phyloP scores from a whole-genome alignment of 192 early-diverging fungal species.

The Entomortierella parvispora region DNA sequence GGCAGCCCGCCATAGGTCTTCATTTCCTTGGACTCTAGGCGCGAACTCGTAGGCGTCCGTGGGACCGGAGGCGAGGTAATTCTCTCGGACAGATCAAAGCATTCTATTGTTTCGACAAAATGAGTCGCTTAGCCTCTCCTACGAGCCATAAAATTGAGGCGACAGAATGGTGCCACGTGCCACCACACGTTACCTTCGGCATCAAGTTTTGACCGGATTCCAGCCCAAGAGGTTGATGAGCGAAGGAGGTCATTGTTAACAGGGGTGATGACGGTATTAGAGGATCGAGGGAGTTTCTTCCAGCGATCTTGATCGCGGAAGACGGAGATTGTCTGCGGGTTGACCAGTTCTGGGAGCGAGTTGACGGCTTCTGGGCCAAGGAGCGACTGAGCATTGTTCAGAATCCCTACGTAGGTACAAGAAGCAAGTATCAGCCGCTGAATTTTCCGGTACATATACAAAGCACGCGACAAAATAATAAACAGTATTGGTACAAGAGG shows the following conservation, averaged over 20 bases:
- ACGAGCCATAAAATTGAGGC: not conserved
- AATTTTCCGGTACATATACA: not conserved
- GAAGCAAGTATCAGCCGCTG: not conserved
- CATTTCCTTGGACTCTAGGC: slow-evolving; percentile 55
- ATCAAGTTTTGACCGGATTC: slow-evolving; percentile 42
- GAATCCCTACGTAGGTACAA: slow-evolving; percentile 27
- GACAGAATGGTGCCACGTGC: not conserved
- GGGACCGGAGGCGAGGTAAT: slow-evolving; percentile 22
- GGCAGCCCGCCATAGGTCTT: slow-evolving; percentile 66
- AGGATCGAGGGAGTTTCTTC: slow-evolving; percentile 41
- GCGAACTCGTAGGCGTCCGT: slow-evolving; percentile 43
- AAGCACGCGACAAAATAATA: not conserved
- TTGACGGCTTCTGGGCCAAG: slow-evolving; percentile 35
- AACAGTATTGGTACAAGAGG: too few species aligned
- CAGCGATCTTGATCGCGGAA: slow-evolving; percentile 61
- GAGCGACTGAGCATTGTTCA: slow-evolving; percentile 47
- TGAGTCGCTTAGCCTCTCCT: too few species aligned
- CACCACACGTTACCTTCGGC: slow-evolving; percentile 42
- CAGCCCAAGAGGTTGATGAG: slow-evolving; percentile 37
- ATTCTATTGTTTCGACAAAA: slow-evolving; percentile 3
- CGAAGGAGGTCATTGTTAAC: slow-evolving; percentile 28
- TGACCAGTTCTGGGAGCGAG: slow-evolving; percentile 53
- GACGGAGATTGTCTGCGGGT: slow-evolving; percentile 54
- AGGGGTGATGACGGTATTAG: slow-evolving; percentile 2
- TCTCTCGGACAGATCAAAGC: slow-evolving; percentile 34